These are phyloP conservation scores for Rhizoclosmatium globosum DNA, from an alignment of 192 early-diverging fungal species.

Conservation along the genomic window DNA sequence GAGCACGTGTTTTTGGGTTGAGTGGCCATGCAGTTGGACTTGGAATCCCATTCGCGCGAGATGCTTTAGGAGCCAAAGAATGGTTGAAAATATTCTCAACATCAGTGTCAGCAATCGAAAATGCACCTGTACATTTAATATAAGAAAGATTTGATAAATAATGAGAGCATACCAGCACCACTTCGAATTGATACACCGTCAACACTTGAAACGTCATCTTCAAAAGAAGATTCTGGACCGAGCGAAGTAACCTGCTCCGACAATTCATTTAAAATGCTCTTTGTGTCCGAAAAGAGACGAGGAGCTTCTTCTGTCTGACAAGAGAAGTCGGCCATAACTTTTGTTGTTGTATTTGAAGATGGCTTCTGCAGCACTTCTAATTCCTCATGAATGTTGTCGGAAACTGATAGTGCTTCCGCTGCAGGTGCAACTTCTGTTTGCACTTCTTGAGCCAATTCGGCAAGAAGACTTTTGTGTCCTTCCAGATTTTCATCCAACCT, in stretches of 20 bases:
- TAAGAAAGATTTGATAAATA: not conserved
- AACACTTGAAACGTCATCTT: not conserved
- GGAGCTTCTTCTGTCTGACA: conserved; percentile 13
- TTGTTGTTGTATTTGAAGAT: too few relatives aligned
- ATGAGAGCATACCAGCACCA: not conserved
- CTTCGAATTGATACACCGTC: conserved; percentile 7
- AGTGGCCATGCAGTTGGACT: not conserved
- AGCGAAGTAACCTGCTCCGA: not conserved
- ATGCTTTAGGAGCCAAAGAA: not conserved
- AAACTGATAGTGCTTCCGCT: not conserved
- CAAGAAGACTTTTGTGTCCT: not conserved
- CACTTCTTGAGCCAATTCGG: not conserved
- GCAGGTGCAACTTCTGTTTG: not conserved
- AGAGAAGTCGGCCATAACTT: conserved; percentile 8
- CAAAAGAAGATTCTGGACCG: conserved; percentile 5
- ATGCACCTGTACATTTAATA: not conserved
- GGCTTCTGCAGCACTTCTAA: not conserved
- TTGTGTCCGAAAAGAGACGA: not conserved
- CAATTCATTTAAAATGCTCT: conserved; percentile 16
- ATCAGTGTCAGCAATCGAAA: not conserved
- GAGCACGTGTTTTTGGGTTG: not conserved
- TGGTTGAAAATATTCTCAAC: not conserved
- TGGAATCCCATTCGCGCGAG: too few relatives aligned
- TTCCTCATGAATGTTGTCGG: not conserved
- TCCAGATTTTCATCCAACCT: not conserved